Evolutionary conservation across 345 rosid species (phyloP).

Genomic region (Sisymbrium irio): DNA sequence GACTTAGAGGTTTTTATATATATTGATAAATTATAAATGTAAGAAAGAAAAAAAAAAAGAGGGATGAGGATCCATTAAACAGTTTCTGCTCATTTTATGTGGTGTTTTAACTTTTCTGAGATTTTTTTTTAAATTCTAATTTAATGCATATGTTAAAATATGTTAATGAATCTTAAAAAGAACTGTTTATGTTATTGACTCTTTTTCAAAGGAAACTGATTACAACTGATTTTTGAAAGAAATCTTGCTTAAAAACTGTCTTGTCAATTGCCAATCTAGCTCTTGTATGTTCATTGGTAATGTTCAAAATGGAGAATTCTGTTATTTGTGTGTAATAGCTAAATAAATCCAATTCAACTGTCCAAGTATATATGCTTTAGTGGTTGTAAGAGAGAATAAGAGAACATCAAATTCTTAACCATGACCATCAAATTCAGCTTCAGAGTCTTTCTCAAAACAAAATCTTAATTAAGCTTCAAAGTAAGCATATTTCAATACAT

Average conservation of each 20-base stretch:
- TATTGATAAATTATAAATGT: neutral
- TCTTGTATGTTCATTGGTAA: neutral
- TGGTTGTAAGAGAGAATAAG: too few species aligned
- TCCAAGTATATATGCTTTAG: too few species aligned
- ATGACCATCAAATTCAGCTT: too few species aligned
- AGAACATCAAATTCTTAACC: too few species aligned
- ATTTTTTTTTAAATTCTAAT: neutral
- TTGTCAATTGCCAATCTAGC: neutral
- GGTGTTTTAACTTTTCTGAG: neutral
- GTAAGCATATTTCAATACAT: too few species aligned
- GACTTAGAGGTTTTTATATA: neutral
- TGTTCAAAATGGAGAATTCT: neutral
- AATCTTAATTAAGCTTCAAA: too few species aligned
- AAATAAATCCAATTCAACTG: too few species aligned
- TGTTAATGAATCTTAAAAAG: neutral
- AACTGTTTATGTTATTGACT: conserved; percentile 10
- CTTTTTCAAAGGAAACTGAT: neutral
- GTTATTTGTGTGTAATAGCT: too few species aligned
- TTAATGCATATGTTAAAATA: neutral
- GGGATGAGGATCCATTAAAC: neutral
- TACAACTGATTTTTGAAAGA: too few species aligned
- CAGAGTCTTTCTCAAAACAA: too few species aligned
- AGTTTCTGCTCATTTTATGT: conserved; percentile 5
- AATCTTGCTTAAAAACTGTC: too few species aligned
- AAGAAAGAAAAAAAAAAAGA: neutral